These are phyloP conservation scores for Rhododendron molle DNA, from an alignment of 148 eudicot genomes.

Conservation along the genomic window DNA sequence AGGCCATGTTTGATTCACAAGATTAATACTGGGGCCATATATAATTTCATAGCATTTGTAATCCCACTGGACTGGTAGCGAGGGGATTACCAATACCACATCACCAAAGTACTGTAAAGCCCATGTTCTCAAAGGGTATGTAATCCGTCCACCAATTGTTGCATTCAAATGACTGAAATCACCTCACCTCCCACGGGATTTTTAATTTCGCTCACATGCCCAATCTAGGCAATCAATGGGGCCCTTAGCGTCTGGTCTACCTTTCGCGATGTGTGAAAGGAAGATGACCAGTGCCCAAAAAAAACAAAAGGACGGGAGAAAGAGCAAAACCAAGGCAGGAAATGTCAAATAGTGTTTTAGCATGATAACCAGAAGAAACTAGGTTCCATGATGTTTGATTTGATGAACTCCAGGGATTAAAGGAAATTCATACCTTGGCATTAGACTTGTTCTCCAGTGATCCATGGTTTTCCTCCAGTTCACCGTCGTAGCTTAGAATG, in stretches of 20 bases:
- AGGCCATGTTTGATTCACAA: background rate
- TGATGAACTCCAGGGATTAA: background rate
- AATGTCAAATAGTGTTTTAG: background rate
- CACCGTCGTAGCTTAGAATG: constrained; percentile 16
- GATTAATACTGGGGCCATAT: background rate
- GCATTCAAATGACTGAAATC: background rate
- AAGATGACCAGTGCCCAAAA: background rate
- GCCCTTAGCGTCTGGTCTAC: constrained; percentile 10
- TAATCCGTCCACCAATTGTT: background rate
- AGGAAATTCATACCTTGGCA: constrained; percentile 16
- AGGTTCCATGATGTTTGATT: background rate
- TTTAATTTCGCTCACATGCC: background rate
- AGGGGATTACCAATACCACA: background rate
- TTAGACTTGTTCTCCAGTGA: constrained; percentile 2
- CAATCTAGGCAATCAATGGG: background rate
- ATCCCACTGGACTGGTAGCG: background rate
- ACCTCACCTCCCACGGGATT: background rate
- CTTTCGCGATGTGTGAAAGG: constrained; percentile 13
- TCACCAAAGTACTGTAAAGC: background rate
- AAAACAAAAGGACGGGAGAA: background rate
- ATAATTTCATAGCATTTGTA: background rate
- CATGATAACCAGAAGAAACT: background rate
- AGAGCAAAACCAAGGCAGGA: constrained; percentile 2
- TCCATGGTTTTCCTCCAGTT: constrained; percentile 6
- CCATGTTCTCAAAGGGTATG: background rate